phyloP scores from a whole-genome alignment of 495 filamentous ascomycete species.

The Astrothelium macrocarpum region DNA sequence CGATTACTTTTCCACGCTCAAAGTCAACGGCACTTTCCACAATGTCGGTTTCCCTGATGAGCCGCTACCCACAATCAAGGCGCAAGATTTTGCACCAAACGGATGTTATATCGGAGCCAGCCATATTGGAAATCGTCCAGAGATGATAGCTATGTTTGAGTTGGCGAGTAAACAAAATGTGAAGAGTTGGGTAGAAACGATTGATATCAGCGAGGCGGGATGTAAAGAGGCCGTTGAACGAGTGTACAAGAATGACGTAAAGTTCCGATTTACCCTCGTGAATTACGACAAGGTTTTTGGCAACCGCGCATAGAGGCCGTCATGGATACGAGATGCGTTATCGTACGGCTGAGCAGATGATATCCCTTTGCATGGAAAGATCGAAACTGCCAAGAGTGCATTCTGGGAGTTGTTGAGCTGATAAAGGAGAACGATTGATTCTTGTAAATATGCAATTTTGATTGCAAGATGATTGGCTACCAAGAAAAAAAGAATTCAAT shows the following conservation, averaged over 20 bases:
- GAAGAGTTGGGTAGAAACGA: constrained; percentile 70
- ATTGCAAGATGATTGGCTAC: neutral
- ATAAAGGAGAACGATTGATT: neutral
- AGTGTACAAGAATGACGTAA: constrained; percentile 59
- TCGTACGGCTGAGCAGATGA: neutral
- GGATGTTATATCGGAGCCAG: constrained; percentile 72
- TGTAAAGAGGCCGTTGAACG: constrained; percentile 56
- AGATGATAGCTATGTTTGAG: constrained; percentile 77
- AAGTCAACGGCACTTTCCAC: constrained; percentile 75
- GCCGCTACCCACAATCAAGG: constrained; percentile 61
- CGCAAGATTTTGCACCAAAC: constrained; percentile 65
- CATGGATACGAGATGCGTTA: neutral
- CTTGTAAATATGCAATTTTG: neutral
- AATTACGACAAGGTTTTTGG: constrained; percentile 57
- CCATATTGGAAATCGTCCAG: constrained; percentile 70
- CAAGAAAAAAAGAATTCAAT: no score
- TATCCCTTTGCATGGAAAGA: neutral
- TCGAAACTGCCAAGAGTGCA: neutral
- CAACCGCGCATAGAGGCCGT: constrained; percentile 22
- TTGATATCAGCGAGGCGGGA: constrained; percentile 60
- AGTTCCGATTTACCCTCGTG: constrained; percentile 56
- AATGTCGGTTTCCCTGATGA: constrained; percentile 77
- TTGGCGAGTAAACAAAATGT: constrained; percentile 72
- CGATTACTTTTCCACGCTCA: constrained; percentile 67
- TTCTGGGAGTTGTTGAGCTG: neutral